Base-by-base conservation (phyloP, 345 rosid species). In the Chamaenerion angustifolium region DNA sequence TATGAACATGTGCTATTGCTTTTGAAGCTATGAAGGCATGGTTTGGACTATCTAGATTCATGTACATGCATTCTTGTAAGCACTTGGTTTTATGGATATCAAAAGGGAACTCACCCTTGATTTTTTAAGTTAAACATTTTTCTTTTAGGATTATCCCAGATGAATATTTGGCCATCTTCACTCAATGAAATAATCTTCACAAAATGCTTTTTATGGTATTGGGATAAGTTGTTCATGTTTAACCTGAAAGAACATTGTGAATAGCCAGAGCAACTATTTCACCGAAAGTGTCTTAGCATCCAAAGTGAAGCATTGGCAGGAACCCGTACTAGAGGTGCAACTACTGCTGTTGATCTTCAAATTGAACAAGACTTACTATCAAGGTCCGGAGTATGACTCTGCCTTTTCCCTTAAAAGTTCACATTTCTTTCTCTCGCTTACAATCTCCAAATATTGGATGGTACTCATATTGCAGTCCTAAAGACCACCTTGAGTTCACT, bases 261-360 rank as follows among this genome's bases (percentile, higher is more conserved):
- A 73, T 76, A 88, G 95, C 97, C 93, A 70, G 95, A 84, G 85
- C 86, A 83, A 80, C 79, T 88, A 70, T 85, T 78, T 74, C 92
- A 75, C 62, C 71, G 93, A 66, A 76, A 76, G 64, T 54, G 79
- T 61, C 77, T 82, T 23, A 72, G 73, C 56, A 69, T 85, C 15
- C 68, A 72, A 37, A 88, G 95, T 40, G 97, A 88, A 63, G 95
- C 95, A 46, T 57, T 88, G 77, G 95, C 95, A 51, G 97, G 81
- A 61, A 88, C 95, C 42, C 87, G 89, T 48, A 83, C 89, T 49
- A 76, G 95, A 76, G 95, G 88, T 31, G 70, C 59, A 63, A 75
- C 97, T 19, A 60, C 45, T 43, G 68, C 73, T 66, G 62, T 51
- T 52, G 95, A 85, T 76, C 70, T 75, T 62, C 89, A 76, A 68